Evolutionary conservation across 2,329 filamentous ascomycete species (phyloP).

Genomic region (Pseudopithomyces chartarum): DNA sequence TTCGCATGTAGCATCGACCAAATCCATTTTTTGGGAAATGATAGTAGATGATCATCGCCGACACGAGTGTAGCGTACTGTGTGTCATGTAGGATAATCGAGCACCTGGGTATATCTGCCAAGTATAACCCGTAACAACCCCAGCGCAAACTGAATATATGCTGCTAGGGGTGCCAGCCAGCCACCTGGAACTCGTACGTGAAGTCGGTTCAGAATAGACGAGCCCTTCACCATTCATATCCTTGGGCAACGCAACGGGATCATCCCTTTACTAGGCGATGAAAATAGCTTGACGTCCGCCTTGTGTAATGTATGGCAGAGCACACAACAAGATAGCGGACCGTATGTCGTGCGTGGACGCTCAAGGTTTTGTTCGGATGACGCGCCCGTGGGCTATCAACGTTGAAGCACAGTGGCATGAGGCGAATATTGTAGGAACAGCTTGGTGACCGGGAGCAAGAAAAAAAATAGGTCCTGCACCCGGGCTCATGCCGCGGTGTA

Average conservation of each 20-base stretch:
- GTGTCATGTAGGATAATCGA: slow-evolving; percentile 2
- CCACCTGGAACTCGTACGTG: too few relatives aligned
- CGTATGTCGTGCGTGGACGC: background rate
- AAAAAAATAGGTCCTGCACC: background rate
- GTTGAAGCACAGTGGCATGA: too few relatives aligned
- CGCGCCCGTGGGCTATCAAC: too few relatives aligned
- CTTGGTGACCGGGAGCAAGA: too few relatives aligned
- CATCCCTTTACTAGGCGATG: background rate
- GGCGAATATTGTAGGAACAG: too few relatives aligned
- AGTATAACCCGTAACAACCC: too few relatives aligned
- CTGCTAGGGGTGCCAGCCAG: too few relatives aligned
- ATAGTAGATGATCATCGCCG: background rate
- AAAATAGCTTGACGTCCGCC: too few relatives aligned
- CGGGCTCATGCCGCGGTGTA: background rate
- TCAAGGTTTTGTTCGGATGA: background rate
- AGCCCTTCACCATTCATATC: background rate
- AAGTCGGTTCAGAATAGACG: too few relatives aligned
- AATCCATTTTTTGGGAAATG: background rate
- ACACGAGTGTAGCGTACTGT: background rate
- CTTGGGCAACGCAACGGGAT: background rate
- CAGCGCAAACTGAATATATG: too few relatives aligned
- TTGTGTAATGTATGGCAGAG: too few relatives aligned
- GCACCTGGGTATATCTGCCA: background rate
- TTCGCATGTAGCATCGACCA: background rate
- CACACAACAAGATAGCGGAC: too few relatives aligned